Conservation (phyloP, 306 rosid species). For the Urtica urens region DNA sequence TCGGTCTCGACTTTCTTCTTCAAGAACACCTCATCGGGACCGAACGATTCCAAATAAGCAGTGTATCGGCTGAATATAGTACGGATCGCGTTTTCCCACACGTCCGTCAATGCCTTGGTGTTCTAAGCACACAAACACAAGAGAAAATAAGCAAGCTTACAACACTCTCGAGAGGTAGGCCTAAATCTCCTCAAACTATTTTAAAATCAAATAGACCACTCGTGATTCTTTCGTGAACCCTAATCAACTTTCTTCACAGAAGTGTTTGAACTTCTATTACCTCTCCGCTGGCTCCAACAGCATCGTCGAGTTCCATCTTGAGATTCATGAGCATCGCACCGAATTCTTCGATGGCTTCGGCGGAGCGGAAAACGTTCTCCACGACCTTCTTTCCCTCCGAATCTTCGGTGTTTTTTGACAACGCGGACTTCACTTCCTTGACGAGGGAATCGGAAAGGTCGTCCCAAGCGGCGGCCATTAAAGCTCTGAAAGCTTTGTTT, state of each 20-base stretch:
- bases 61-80: slow-evolving; percentile 51
- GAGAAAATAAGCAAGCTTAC: too few species aligned
- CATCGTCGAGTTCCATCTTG: slow-evolving; percentile 82
- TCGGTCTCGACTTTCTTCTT: slow-evolving; percentile 88
- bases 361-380: slow-evolving; percentile 58
- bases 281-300: slow-evolving; percentile 75
- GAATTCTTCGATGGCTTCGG: slow-evolving; percentile 77
- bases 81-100: slow-evolving; percentile 43
- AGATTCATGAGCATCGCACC: slow-evolving; percentile 43
- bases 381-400: slow-evolving; percentile 52
- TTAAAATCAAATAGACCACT: too few species aligned
- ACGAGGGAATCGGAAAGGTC: slow-evolving; percentile 34
- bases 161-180: too few species aligned
- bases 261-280: too few species aligned
- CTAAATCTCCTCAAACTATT: too few species aligned
- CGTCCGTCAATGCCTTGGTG: slow-evolving; percentile 52
- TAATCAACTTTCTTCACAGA: too few species aligned
- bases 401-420: slow-evolving; percentile 61
- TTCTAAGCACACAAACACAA: slow-evolving; percentile 35
- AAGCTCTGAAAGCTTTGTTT: slow-evolving; percentile 57
- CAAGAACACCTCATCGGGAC: slow-evolving; percentile 66
- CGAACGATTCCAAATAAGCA: slow-evolving; percentile 79
- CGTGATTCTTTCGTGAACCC: too few species aligned
- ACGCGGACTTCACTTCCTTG: slow-evolving; percentile 39
- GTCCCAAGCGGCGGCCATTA: slow-evolving; percentile 72